Evolutionary conservation across 2,329 filamentous ascomycete species (phyloP), one percentile per base, ranked within the genome.

Genomic region (Aspergillus brunneoviolaceus): DNA sequence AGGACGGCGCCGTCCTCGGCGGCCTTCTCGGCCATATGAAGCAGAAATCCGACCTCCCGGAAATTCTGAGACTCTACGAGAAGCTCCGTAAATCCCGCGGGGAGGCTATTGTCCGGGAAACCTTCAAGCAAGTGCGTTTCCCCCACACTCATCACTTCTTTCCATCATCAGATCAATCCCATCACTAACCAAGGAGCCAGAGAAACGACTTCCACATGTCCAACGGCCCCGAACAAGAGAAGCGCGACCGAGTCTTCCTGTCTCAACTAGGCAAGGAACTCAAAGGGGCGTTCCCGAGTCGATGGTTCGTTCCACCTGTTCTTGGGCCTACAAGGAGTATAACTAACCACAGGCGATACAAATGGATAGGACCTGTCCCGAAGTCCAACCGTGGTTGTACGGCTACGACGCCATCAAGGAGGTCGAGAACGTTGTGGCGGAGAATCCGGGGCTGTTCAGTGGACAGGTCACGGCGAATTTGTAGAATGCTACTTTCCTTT

Each of bases 1-100:
- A 91, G 68, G 88, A 91, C 56, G 88, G 87, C 0, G 86, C 87
- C 0, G 86, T 88, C 0, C 74, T 90, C 0, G 88, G 87, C 0
- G 77, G 80, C 0, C 67, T 89, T 1, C 74, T 90, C 0, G 81
- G 82, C 0, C 77, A 81, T 2, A 75, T 88, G 10, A 73, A 76
- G 35, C 72, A 71, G 0, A 80, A 77, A 51, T 66, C 65, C 0
- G 74, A 80, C 0, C 60, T 87, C 1, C 78, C 79, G 0, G 66
- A 73, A 16, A 76, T 77, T 1, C 65, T 84, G n/a, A 68, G 71
- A 12, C 51, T 79, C 5, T 84, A 81, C 57, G 74, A 84, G 62
- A 69, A 72, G 25, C 56, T 83, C 48, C 74, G 81, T 1, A 83
- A 83, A 67, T 72, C 74, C 25, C 70, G 81, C 42, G 80, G 81